Percentiles rank a stretch among this genome's conserved stretches.
phyloP scores from a whole-genome alignment of 169 alveolate genomes.

The Blepharisma undulans region DNA sequence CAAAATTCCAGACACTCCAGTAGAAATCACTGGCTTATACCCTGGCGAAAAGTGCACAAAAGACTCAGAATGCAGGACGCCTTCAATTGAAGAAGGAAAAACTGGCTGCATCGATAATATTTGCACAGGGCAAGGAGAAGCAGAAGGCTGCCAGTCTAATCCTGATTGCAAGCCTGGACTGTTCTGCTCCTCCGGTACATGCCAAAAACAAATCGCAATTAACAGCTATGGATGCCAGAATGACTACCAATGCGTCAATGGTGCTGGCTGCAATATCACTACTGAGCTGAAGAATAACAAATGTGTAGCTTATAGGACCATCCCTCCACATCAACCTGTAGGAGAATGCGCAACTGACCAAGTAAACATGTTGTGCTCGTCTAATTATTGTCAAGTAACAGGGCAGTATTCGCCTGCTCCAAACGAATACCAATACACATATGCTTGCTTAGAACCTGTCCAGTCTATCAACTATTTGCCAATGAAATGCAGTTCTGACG shows the following conservation, averaged over 20 bases:
- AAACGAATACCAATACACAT: not conserved
- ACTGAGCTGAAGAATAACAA: not conserved
- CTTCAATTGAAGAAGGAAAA: not conserved
- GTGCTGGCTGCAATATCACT: not conserved
- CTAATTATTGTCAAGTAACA: not conserved
- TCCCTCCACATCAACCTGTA: not conserved
- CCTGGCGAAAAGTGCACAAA: conserved; percentile 17
- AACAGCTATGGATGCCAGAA: not conserved
- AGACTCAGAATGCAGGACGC: not conserved
- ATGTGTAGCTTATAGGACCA: not conserved
- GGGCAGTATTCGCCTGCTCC: not conserved
- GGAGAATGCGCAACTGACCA: not conserved
- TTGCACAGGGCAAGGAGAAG: not conserved
- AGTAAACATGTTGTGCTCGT: not conserved
- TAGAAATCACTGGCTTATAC: not conserved
- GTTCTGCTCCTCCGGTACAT: not conserved
- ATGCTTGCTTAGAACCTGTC: not conserved
- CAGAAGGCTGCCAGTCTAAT: not conserved
- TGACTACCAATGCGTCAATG: not conserved
- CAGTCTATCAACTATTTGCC: not conserved
- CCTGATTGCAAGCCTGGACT: not conserved
- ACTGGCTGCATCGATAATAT: not conserved
- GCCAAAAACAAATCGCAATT: not conserved
- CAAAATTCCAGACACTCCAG: not conserved
- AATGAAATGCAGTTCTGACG: not conserved